phyloP scores from a whole-genome alignment of 2,329 filamentous ascomycete genomes.

The Neofusicoccum laricinum region DNA sequence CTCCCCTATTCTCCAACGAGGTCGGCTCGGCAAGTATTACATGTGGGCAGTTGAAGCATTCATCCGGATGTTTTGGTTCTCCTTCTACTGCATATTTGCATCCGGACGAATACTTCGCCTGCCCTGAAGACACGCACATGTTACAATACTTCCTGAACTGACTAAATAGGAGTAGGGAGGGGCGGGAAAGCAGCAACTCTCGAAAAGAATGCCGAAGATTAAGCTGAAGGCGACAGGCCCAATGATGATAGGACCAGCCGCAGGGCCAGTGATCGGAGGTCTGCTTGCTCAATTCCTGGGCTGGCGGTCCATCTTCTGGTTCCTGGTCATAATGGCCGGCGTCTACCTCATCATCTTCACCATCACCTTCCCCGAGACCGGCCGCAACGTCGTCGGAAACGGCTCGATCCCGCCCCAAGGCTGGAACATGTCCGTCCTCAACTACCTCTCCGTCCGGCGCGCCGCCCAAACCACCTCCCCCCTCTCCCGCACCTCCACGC shows the following conservation, averaged over 20 bases:
- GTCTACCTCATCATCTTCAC: constrained; percentile 32
- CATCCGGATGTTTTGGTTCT: too few species aligned
- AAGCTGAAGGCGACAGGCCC: neutral
- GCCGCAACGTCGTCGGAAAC: constrained; percentile 32
- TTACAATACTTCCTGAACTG: too few species aligned
- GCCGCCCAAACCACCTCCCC: neutral
- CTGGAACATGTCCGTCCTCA: constrained; percentile 26
- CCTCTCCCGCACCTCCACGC: constrained; percentile 24
- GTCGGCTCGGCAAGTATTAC: too few species aligned
- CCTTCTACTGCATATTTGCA: too few species aligned
- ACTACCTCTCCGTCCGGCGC: constrained; percentile 29
- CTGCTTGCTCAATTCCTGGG: constrained; percentile 33
- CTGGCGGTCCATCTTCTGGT: constrained; percentile 42
- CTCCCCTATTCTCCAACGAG: too few species aligned
- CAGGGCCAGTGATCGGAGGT: constrained; percentile 37
- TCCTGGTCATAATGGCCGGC: constrained; percentile 39
- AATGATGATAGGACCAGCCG: constrained; percentile 27
- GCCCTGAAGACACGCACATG: too few species aligned
- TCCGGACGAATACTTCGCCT: too few species aligned
- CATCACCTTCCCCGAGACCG: constrained; percentile 41
- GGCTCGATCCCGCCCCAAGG: constrained; percentile 26
- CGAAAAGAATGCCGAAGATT: too few species aligned
- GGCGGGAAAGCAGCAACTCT: too few species aligned
- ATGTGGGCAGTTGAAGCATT: too few species aligned
- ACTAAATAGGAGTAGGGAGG: too few species aligned